Percentiles rank a stretch among this genome's conserved stretches.
Conservation (phyloP, 352 stramenopile genomes). For the Pythium pyrilobum region DNA sequence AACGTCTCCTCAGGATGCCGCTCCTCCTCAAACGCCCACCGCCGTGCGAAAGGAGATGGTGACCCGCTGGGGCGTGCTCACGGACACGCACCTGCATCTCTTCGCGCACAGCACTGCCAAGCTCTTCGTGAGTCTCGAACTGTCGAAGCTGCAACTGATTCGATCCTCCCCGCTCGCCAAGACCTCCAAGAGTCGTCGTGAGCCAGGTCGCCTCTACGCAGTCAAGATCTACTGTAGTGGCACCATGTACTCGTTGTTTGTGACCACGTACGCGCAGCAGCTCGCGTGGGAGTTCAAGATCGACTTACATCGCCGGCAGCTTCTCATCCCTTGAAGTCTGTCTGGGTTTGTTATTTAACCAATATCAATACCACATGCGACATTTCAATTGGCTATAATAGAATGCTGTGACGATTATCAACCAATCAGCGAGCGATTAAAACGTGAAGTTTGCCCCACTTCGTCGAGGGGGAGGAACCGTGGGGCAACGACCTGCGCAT, state of each 20-base stretch:
- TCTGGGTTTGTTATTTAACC: conserved; percentile 20
- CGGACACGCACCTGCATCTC: conserved; percentile 71
- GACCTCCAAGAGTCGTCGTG: conserved; percentile 29
- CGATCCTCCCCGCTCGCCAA: conserved; percentile 32
- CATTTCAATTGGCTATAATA: conserved; percentile 15
- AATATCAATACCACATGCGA: conserved; percentile 3
- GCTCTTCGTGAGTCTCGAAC: conserved; percentile 57
- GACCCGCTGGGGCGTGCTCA: conserved; percentile 73
- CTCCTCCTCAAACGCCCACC: conserved; percentile 39
- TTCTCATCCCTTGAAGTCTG: conserved; percentile 58
- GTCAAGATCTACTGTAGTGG: conserved; percentile 70
- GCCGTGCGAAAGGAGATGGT: conserved; percentile 49
- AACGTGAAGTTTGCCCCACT: conserved; percentile 14
- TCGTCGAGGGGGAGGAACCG: conserved; percentile 10
- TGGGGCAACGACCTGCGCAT: conserved; percentile 41
- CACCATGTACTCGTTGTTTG: conserved; percentile 68
- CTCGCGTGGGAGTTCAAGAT: conserved; percentile 81
- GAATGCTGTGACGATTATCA: conserved; percentile 10
- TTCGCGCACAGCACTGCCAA: conserved; percentile 77
- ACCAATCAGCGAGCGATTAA: conserved; percentile 24
- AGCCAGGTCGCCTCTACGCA: conserved; percentile 50
- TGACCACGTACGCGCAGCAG: conserved; percentile 73
- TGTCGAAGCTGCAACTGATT: conserved; percentile 79
- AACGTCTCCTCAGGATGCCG: conserved; percentile 37
- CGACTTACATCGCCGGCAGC: conserved; percentile 55